A percentile compares a stretch with the other conserved stretches of the same genome.
Conservation (phyloP, 495 filamentous ascomycete genomes). For the Xanthoparmelia taractica region DNA sequence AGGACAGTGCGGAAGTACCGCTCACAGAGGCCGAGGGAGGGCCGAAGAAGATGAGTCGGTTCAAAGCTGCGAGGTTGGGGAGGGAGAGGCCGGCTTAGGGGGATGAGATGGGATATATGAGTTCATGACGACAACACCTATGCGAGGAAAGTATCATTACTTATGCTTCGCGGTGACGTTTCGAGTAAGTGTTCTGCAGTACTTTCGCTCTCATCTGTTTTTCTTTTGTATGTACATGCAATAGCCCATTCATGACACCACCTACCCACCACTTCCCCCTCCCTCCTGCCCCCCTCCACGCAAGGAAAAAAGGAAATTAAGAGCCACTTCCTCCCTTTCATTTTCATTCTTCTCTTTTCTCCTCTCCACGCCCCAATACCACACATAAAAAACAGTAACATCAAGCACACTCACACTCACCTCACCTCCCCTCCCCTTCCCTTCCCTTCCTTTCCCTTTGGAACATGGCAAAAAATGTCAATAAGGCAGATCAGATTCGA, state of each 20-base stretch:
- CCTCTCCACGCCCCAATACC: background rate
- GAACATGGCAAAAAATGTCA: background rate
- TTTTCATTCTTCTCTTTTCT: background rate
- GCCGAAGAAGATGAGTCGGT: constrained; percentile 72
- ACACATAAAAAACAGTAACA: background rate
- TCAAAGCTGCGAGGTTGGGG: constrained; percentile 73
- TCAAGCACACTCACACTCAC: background rate
- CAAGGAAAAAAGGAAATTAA: no score
- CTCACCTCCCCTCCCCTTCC: no score
- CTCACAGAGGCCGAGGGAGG: constrained; percentile 60
- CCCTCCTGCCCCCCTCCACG: no score
- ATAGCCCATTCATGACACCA: no score
- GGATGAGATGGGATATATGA: constrained; percentile 1
- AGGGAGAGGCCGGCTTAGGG: constrained; percentile 25
- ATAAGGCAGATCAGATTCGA: background rate
- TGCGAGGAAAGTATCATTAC: background rate
- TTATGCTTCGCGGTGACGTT: background rate
- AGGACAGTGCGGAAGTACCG: constrained; percentile 53
- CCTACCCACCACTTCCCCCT: background rate
- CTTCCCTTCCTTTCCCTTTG: no score
- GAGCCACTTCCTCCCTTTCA: no score
- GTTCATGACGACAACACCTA: background rate
- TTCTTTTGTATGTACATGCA: background rate
- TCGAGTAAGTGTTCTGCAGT: background rate
- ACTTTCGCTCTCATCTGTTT: background rate